Conservation (phyloP, 805 yeast genomes). For the Candida nonsorbophila region DNA sequence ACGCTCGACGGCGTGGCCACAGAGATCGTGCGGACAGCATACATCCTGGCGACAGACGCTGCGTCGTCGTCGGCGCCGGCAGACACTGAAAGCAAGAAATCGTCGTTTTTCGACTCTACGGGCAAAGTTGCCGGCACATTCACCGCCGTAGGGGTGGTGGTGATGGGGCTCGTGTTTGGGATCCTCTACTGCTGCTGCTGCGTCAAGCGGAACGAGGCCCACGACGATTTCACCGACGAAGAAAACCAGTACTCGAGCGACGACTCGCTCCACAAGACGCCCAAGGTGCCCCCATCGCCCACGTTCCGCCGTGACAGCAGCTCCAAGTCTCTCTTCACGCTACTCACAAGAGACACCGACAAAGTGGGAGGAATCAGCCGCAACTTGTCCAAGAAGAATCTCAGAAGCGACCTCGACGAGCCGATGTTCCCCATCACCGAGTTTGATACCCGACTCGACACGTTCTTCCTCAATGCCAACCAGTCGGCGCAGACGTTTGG, state of each 20-base stretch:
- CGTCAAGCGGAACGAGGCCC: conserved; percentile 5
- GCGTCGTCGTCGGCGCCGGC: conserved; percentile 1
- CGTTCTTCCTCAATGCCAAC: conserved; percentile 20
- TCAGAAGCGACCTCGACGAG: conserved; percentile 8
- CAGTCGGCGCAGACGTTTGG: conserved; percentile 23
- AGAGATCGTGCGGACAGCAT: conserved; percentile 11
- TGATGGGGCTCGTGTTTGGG: conserved; percentile 36
- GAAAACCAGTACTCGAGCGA: conserved; percentile 34
- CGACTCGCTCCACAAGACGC: conserved; percentile 5
- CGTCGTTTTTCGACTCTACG: conserved; percentile 56
- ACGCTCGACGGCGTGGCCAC: conserved; percentile 12
- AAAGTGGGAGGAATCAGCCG: conserved; percentile 16
- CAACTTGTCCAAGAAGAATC: conserved; percentile 24
- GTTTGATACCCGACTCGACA: conserved; percentile 14
- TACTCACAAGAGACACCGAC: conserved; percentile 8
- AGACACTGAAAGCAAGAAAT: conserved; percentile 5
- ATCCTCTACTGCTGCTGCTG: conserved; percentile 36
- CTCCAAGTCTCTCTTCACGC: conserved; percentile 26
- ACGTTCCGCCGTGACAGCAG: too few relatives aligned
- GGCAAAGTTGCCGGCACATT: conserved; percentile 87
- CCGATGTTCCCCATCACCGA: conserved; percentile 31
- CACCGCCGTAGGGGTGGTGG: conserved; percentile 69
- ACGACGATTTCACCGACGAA: conserved; percentile 26
- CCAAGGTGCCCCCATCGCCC: conserved; percentile 7
- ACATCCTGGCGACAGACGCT: conserved; percentile 9